Base-by-base conservation (phyloP, 1,139 yeast genomes). In the Eremothecium sinecaudum region DNA sequence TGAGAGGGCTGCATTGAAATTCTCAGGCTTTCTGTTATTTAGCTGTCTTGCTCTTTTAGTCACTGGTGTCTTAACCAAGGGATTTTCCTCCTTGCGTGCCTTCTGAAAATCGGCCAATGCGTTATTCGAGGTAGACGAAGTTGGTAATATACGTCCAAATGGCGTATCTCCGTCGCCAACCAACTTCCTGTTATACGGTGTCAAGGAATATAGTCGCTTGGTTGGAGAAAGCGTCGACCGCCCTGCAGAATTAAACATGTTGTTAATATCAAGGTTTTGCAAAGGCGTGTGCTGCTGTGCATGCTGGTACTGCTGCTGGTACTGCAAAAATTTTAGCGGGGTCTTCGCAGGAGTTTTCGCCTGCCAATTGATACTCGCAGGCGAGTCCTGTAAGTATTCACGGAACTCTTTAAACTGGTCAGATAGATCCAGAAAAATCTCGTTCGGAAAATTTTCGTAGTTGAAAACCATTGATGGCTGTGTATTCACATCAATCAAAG, bases 311-410 rank as follows among this genome's bases (percentile, higher is more conserved):
- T 18, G 35, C n/a, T 32, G 24, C 24, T 32, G 24, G 14, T 27
- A 26, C 18, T 15, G 27, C 16, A 51, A 40, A 34, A 53, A 55
- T 29, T 49, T 40, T 21, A 55, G 39, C 3, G 59, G 58, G 8
- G 59, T 51, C 45, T 50, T 55, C 14, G 59, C 57, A 11, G 58
- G 58, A 2, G 59, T 53, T 31, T 48, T 52, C 23, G 32, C 34
- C 22, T 52, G 56, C 35, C 51, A 48, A 35, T 50, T 51, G 17
- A 50, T 40, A 5, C 53, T 51, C n/a, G 48, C 53, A 10, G 59
- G 59, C 4, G 59, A 55, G 13, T 55, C 59, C n/a, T 52, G 45
- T 32, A 55, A 33, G 31, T 53, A 53, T 35, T 55, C 59, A 36
- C 48, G 49, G 28, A 54, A 45, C 34, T 54, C 59, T 37, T 48